Percentiles rank a stretch among this genome's conserved stretches.
These are phyloP conservation scores for Arthroderma sp. DNA, from an alignment of 2,329 filamentous ascomycete genomes.

Conservation along the genomic window DNA sequence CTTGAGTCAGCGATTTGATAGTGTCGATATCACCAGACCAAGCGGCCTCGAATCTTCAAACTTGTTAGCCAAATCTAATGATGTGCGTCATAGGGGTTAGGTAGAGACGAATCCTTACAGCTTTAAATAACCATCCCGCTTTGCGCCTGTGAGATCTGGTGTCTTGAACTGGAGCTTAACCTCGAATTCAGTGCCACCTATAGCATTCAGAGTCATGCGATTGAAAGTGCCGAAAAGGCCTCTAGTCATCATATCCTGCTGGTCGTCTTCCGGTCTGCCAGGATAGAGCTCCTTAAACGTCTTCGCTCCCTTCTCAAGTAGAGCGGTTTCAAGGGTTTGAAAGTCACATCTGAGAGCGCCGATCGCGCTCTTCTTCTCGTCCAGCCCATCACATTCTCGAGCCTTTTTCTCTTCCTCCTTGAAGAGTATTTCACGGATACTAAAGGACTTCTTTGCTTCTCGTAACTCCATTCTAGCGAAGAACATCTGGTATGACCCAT, in stretches of 20 bases:
- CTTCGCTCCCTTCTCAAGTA: slow-evolving; percentile 51
- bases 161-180: slow-evolving; percentile 1
- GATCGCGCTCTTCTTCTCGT: neutral
- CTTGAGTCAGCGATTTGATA: slow-evolving; percentile 33
- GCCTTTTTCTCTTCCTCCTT: too few species aligned
- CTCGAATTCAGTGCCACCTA: neutral
- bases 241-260: neutral
- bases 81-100: neutral
- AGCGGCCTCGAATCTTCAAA: slow-evolving; percentile 41
- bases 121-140: slow-evolving; percentile 1
- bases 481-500: neutral
- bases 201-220: too few species aligned
- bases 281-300: slow-evolving; percentile 49
- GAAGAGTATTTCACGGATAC: too few species aligned
- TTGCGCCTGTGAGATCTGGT: neutral
- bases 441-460: neutral
- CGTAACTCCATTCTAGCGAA: neutral
- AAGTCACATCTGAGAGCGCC: neutral
- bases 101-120: neutral
- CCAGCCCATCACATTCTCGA: neutral
- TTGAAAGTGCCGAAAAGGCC: too few species aligned
- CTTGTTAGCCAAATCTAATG: neutral
- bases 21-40: slow-evolving; percentile 52
- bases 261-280: neutral
- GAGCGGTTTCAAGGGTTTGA: slow-evolving; percentile 36